Conservation (phyloP, 768 basidiomycete species). For the Mycena kentingensis region DNA sequence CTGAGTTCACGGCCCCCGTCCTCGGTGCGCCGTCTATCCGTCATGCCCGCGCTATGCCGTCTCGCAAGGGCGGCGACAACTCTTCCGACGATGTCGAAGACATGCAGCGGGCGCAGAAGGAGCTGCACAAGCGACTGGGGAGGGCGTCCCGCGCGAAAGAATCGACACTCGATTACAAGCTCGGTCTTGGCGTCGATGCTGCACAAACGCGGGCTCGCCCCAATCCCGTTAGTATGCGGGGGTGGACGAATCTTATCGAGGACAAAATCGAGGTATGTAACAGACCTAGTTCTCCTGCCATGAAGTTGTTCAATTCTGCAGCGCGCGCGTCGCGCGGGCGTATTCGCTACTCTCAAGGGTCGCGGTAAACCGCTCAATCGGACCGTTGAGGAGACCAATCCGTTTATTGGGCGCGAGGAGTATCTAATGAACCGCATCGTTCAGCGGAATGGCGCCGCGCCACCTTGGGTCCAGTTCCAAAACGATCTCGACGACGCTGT, state of each 20-base stretch:
- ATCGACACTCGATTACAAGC: slow-evolving; percentile 72
- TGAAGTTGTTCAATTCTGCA: slow-evolving; percentile 27
- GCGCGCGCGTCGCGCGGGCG: slow-evolving; percentile 67
- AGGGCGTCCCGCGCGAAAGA: slow-evolving; percentile 67
- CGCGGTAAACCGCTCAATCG: slow-evolving; percentile 47
- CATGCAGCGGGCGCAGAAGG: slow-evolving; percentile 46
- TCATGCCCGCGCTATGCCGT: slow-evolving; percentile 46
- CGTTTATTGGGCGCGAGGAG: slow-evolving; percentile 72
- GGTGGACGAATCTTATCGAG: slow-evolving; percentile 76
- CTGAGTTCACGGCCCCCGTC: slow-evolving; percentile 62
- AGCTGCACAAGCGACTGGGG: slow-evolving; percentile 55
- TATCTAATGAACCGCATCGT: slow-evolving; percentile 87
- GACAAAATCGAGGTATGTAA: slow-evolving; percentile 71
- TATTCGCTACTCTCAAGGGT: slow-evolving; percentile 74
- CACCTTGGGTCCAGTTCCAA: slow-evolving; percentile 87
- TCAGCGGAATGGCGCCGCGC: slow-evolving; percentile 77
- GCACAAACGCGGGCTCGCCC: slow-evolving; percentile 30
- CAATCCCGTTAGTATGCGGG: slow-evolving; percentile 68
- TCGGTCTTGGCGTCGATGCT: slow-evolving; percentile 47
- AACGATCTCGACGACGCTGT: slow-evolving; percentile 71
- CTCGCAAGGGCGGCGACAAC: slow-evolving; percentile 22
- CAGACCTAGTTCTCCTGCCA: neutral
- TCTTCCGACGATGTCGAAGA: slow-evolving; percentile 35
- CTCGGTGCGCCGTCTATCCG: slow-evolving; percentile 56
- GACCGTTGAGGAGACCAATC: slow-evolving; percentile 46